phyloP scores from a whole-genome alignment of 345 rosid species.

The Streptanthus diversifolius region DNA sequence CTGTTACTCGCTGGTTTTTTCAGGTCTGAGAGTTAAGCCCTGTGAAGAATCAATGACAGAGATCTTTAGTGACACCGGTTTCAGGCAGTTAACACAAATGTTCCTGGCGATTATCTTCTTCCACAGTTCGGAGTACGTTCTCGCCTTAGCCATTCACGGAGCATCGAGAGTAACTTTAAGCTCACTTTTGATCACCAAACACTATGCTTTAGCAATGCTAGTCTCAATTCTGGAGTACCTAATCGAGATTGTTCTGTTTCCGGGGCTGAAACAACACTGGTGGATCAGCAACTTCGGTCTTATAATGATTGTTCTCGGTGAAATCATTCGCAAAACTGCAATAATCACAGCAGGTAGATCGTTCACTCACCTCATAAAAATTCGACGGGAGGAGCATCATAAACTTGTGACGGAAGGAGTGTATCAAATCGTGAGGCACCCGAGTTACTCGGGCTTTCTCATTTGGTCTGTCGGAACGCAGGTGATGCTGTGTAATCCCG shows the following conservation, averaged over 20 bases:
- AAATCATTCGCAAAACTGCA: conserved; percentile 54
- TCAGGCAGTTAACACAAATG: conserved; percentile 57
- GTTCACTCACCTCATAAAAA: conserved; percentile 68
- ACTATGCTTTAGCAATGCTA: conserved; percentile 52
- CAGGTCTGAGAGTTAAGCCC: conserved; percentile 38
- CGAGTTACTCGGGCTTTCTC: conserved; percentile 66
- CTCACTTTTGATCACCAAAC: conserved; percentile 63
- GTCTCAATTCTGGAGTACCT: conserved; percentile 52
- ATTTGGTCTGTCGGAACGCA: conserved; percentile 75
- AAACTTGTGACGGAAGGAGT: conserved; percentile 59
- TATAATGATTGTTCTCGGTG: conserved; percentile 46
- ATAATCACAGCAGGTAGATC: conserved; percentile 66
- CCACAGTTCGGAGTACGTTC: conserved; percentile 56
- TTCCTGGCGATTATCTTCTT: conserved; percentile 51
- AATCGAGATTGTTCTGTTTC: conserved; percentile 44
- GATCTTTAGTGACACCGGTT: conserved; percentile 39
- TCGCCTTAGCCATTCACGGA: conserved; percentile 53
- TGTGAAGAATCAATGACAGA: conserved; percentile 44
- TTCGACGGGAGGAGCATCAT: conserved; percentile 52
- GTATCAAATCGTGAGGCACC: conserved; percentile 59
- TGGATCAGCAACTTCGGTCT: conserved; percentile 62
- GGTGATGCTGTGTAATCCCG: conserved; percentile 69
- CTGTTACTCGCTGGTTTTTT: conserved; percentile 26
- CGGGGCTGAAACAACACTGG: conserved; percentile 56
- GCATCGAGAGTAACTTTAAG: conserved; percentile 45